A percentile compares a stretch with the other conserved stretches of the same genome.
Conservation (phyloP, 2,329 filamentous ascomycete genomes). For the Aspergillus tubingensis region DNA sequence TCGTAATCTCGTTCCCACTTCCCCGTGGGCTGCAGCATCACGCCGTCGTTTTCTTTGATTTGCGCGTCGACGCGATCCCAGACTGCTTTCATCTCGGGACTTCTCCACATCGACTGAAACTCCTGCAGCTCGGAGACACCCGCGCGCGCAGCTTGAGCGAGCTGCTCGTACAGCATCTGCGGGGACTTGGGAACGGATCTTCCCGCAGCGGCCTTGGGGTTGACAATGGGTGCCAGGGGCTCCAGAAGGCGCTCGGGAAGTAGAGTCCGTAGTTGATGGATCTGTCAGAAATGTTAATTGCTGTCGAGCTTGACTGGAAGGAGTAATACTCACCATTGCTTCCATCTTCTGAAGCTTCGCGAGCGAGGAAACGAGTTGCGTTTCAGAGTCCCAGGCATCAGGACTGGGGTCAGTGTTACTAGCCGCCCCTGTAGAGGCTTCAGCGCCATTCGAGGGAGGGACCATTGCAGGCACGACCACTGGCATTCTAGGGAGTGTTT, state of each 20-base stretch:
- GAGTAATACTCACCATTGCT: constrained; percentile 24
- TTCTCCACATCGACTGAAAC: constrained; percentile 45
- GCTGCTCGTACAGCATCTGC: constrained; percentile 34
- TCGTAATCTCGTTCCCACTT: constrained; percentile 47
- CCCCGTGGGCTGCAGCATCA: constrained; percentile 38
- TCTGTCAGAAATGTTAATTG: constrained; percentile 30
- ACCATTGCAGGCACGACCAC: neutral
- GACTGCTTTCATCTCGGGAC: constrained; percentile 41
- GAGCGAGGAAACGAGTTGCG: constrained; percentile 43
- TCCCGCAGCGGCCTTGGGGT: constrained; percentile 27
- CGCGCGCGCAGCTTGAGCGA: constrained; percentile 37
- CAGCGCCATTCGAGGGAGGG: neutral
- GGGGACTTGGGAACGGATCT: constrained; percentile 36
- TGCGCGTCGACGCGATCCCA: constrained; percentile 41
- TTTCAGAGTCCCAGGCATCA: constrained; percentile 35
- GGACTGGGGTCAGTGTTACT: neutral
- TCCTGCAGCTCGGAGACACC: constrained; percentile 40
- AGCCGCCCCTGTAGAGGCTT: neutral
- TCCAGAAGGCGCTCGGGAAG: constrained; percentile 45
- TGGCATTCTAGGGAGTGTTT: neutral
- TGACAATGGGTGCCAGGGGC: constrained; percentile 42
- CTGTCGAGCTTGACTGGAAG: neutral
- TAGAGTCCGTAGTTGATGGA: constrained; percentile 45
- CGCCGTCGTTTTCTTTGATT: constrained; percentile 40
- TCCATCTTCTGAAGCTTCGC: constrained; percentile 45